Conservation (phyloP, 345 rosid species). For the Gossypium rotundifolium region DNA sequence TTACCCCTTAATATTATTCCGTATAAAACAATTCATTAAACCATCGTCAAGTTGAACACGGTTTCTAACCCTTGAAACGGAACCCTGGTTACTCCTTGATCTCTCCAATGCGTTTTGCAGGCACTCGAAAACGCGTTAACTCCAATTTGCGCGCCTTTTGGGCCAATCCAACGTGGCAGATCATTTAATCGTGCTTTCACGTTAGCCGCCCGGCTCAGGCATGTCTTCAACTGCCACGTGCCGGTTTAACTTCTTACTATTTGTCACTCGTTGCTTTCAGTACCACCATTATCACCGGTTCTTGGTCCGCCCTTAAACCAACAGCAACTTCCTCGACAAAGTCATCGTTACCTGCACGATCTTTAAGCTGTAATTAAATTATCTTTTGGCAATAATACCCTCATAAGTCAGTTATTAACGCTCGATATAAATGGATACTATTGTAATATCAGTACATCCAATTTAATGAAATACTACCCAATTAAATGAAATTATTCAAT, state of each 20-base stretch:
- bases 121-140: conserved; percentile 8
- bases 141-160: conserved; percentile 6
- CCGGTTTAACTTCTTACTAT: not conserved
- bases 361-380: not conserved
- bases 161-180: not conserved
- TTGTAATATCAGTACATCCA: not conserved
- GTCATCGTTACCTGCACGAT: not conserved
- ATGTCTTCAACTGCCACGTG: conserved; percentile 7
- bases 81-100: not conserved
- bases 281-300: not conserved
- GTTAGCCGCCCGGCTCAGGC: not conserved
- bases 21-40: not conserved
- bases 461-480: not conserved
- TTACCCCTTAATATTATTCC: no score
- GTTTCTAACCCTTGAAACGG: not conserved
- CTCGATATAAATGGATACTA: not conserved
- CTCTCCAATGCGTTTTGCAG: not conserved
- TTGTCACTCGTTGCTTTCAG: not conserved
- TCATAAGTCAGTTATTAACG: not conserved
- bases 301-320: not conserved
- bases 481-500: not conserved
- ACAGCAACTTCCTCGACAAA: conserved; percentile 2
- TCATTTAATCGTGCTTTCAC: not conserved
- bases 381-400: not conserved
- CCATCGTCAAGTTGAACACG: conserved; percentile 4